Evolutionary conservation across 176 grass and related monocot species (phyloP), one percentile per base, ranked within the genome.

Genomic region (Aegilops sharonensis): DNA sequence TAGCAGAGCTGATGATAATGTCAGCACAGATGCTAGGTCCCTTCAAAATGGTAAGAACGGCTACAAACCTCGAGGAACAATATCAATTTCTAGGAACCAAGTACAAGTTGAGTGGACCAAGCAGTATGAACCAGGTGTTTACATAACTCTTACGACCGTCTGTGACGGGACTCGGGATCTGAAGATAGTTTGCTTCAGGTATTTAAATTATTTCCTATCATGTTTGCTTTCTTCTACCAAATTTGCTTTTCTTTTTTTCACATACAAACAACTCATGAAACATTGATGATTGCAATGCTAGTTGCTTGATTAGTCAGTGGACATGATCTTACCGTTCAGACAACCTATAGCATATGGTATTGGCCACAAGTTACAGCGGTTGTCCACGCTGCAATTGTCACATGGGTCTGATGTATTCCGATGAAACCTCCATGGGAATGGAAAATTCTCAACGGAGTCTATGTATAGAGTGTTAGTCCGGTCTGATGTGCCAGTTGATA

Each of bases 111-210:
- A 96, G 64, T 93, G 94, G 89, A 96, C 93, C 20, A 91, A 96
- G 68, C 94, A 96, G 70, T 96, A 94, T 24, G 94, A 96, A 85
- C 89, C 91, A 40, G 91, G 94, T 64, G 91, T 96, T 68, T 96
- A 94, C 88, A 94, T 96, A 36, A 36, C 35, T 36, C 35, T 36
- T 36, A 36, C 5, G 35, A 36, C 35, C 0, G 35, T 36, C 35
- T 36, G 35, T 36, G 35, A 36, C 35, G 35, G 35, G 35, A 90
- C 94, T 35, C 81, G 89, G 54, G 94, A 93, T 88, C 82, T 96
- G 61, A 96, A 96, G 86, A 89, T 91, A 47, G 94, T 96, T 62
- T 91, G 94, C 64, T 96, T 96, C 91, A 96, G 94, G 94, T 96
- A 86, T 78, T 79, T 75, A 43, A 52, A 36, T 86, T 84, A 5